Evolutionary conservation across 2,329 filamentous ascomycete genomes (phyloP), one percentile per base, ranked within the genome.

Genomic region (Stagonosporopsis rhizophila): DNA sequence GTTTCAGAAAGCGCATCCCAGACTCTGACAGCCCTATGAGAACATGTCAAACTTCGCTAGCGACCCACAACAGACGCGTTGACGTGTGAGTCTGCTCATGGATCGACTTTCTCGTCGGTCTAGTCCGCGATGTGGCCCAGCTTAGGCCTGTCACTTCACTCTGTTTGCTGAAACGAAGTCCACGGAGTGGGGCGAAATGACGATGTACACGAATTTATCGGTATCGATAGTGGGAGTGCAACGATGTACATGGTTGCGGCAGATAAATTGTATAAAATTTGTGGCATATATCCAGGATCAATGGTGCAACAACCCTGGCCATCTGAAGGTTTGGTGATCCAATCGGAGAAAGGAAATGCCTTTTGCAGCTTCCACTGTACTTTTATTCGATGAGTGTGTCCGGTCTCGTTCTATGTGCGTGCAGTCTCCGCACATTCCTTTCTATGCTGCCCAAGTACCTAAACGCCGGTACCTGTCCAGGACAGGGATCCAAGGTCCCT

Each of bases 261-360:
- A 58, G 51, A 58, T 72, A 70, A 44, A 70, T 71, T 69, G 54
- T 50, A 35, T 63, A 53, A 61, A 57, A 64, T 65, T 44, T 52
- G 52, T 48, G 45, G 30, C 25, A 57, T 56, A 57, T 61, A 8
- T 64, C 61, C 53, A 47, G 60, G 60, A 59, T 59, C 55, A 55
- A 19, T 58, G 38, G 48, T 62, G 41, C 45, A 22, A 63, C 45
- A 35, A 34, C 42, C 53, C 32, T 52, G 54, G 40, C 20, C 25
- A 32, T 38, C 28, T 22, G 23, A 22, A 46, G 25, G 17, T 28
- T 28, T 38, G 34, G 40, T 39, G 44, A 20, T 27, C 55, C 49
- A 59, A 61, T 52, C 25, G 25, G 38, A 48, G 20, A 19, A 45
- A 19, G 30, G 6, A 25, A 27, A 30, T 17, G 19, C 27, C 20